Evolutionary conservation across 768 basidiomycete genomes (phyloP).

Genomic region (Russula dissimulans): DNA sequence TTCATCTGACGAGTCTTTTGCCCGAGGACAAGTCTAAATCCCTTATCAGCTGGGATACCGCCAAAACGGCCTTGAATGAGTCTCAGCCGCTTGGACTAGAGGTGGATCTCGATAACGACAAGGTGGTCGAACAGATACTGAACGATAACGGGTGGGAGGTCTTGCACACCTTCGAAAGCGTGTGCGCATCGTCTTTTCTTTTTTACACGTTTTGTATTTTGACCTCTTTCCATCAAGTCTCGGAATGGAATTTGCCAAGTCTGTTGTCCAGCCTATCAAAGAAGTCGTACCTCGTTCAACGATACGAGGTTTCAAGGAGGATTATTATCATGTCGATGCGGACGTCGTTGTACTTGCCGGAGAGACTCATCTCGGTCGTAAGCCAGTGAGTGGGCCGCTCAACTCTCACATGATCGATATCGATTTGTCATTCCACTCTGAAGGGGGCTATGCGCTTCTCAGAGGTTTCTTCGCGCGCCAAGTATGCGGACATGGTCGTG

Average conservation of each 20-base stretch:
- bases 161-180: conserved; percentile 32
- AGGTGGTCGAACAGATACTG: conserved; percentile 27
- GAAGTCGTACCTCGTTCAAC: conserved; percentile 30
- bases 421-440: not conserved
- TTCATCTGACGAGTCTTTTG: not conserved
- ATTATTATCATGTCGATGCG: conserved; percentile 27
- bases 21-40: too few relatives aligned
- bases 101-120: conserved; percentile 22
- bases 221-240: conserved; percentile 22
- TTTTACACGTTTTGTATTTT: not conserved
- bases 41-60: conserved; percentile 3
- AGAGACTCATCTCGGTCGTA: conserved; percentile 31
- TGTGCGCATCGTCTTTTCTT: conserved; percentile 26
- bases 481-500: conserved; percentile 8
- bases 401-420: not conserved
- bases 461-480: not conserved
- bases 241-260: conserved; percentile 34
- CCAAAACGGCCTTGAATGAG: not conserved
- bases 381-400: conserved; percentile 26
- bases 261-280: conserved; percentile 31
- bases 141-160: conserved; percentile 33
- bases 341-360: conserved; percentile 34
- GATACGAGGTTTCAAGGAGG: conserved; percentile 34
- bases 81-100: not conserved
- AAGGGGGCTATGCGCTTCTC: conserved; percentile 18